These are phyloP conservation scores for Linaria vulgaris DNA, from an alignment of 257 asterid genomes.

Conservation along the genomic window DNA sequence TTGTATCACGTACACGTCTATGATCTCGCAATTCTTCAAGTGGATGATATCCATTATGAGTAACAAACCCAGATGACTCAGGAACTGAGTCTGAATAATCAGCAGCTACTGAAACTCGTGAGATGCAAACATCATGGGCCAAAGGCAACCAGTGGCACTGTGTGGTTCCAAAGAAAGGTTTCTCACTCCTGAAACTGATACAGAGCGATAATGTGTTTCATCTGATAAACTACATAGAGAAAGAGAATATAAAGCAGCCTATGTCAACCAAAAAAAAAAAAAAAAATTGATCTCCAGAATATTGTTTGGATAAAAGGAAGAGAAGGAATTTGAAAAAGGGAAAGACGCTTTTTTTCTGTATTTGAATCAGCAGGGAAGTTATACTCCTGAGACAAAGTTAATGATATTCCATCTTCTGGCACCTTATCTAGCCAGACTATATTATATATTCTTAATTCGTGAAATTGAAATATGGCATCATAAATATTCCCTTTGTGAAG, in stretches of 20 bases:
- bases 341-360: neutral
- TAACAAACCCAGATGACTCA: constrained; percentile 53
- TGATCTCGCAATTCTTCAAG: constrained; percentile 66
- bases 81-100: constrained; percentile 85
- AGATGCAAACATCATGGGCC: constrained; percentile 41
- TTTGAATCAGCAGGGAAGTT: constrained; percentile 6
- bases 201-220: constrained; percentile 5
- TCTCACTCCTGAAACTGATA: constrained; percentile 56
- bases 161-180: constrained; percentile 49
- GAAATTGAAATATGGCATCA: neutral
- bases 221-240: constrained; percentile 10
- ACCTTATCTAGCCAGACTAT: constrained; percentile 8
- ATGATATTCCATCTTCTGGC: neutral
- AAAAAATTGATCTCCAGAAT: neutral
- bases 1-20: constrained; percentile 43
- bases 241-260: constrained; percentile 20
- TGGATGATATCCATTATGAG: constrained; percentile 64
- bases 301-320: constrained; percentile 12
- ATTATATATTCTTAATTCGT: constrained; percentile 17
- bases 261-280: constrained; percentile 2
- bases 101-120: constrained; percentile 72
- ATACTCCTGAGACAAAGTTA: constrained; percentile 9
- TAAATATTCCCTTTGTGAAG: constrained; percentile 10
- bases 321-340: neutral
- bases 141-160: constrained; percentile 43